Evolutionary conservation across 768 basidiomycete species (phyloP).

Genomic region (Cystobasidium ongulense): DNA sequence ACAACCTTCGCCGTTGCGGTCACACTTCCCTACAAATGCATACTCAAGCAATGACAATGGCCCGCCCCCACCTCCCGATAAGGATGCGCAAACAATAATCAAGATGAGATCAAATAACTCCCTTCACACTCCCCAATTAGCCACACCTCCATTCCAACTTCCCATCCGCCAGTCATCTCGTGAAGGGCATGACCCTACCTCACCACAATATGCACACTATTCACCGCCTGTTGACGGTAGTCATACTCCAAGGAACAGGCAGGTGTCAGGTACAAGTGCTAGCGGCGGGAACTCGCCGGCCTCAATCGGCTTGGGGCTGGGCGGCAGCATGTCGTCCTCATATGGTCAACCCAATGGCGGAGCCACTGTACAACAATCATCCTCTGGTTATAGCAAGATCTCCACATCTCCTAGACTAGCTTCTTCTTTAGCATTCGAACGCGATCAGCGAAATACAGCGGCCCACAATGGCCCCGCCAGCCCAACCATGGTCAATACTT

Average conservation of each 20-base stretch:
- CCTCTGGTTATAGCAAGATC: background rate
- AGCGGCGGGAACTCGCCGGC: background rate
- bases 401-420: background rate
- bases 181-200: background rate
- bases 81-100: background rate
- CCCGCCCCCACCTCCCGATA: constrained; percentile 6
- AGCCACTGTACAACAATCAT: background rate
- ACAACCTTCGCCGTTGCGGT: background rate
- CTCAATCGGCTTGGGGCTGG: background rate
- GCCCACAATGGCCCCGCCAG: background rate
- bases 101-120: background rate
- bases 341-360: background rate
- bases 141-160: background rate
- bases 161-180: background rate
- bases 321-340: background rate
- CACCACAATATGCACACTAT: background rate
- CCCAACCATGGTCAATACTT: background rate
- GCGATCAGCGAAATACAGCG: background rate
- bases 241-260: background rate
- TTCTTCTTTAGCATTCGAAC: background rate
- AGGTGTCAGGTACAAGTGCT: background rate
- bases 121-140: background rate
- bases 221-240: background rate
- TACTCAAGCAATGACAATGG: background rate
- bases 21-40: background rate